Evolutionary conservation across 768 basidiomycete genomes (phyloP).

Genomic region (Cystofilobasidium bisporidii): DNA sequence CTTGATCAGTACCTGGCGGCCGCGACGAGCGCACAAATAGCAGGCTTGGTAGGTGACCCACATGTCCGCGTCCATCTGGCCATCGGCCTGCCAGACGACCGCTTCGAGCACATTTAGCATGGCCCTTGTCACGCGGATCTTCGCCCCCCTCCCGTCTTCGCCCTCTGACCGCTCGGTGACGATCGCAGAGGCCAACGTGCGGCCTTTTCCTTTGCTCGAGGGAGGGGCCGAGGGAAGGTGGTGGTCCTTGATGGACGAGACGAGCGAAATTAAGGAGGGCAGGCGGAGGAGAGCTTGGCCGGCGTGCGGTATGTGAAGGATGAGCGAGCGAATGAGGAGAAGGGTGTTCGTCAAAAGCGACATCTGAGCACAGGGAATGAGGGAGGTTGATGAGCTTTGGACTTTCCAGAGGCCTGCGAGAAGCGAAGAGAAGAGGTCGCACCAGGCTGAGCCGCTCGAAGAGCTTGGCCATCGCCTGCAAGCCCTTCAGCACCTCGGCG

Average conservation of each 20-base stretch:
- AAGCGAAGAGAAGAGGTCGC: neutral
- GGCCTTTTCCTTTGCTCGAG: no score
- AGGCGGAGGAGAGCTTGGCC: slow-evolving; percentile 15
- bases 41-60: neutral
- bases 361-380: neutral
- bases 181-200: no score
- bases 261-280: slow-evolving; percentile 9
- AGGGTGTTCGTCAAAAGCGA: neutral
- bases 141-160: neutral
- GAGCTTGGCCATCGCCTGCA: slow-evolving; percentile 3
- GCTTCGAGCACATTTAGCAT: slow-evolving; percentile 15
- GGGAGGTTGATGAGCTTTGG: no score
- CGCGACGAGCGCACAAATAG: neutral
- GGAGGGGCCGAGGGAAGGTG: neutral
- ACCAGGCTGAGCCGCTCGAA: neutral
- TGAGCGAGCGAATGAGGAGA: neutral
- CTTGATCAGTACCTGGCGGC: no score
- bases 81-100: slow-evolving; percentile 15
- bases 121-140: neutral
- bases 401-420: no score
- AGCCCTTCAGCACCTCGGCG: neutral
- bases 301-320: slow-evolving; percentile 19
- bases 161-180: neutral
- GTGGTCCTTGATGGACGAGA: slow-evolving; percentile 8
- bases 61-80: slow-evolving; percentile 5